Evolutionary conservation across 2,329 filamentous ascomycete species (phyloP).

Genomic region (Penicillium vulpinum): DNA sequence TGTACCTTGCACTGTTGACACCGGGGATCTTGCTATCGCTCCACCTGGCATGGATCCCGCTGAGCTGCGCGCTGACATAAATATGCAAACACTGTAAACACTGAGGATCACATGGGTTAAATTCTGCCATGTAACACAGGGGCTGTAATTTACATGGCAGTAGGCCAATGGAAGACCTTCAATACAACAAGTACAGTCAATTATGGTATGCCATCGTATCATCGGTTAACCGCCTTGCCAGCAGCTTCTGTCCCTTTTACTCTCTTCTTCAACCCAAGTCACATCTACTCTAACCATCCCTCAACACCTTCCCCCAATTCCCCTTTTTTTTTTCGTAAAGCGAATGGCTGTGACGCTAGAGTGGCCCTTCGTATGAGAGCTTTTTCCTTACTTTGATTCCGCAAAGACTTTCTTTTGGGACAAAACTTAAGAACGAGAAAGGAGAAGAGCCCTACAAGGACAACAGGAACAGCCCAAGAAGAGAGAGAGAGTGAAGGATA

Average conservation of each 20-base stretch:
- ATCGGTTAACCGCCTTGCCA: constrained; percentile 21
- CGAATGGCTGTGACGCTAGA: constrained; percentile 37
- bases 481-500: constrained; percentile 16
- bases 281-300: constrained; percentile 10
- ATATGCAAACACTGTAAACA: constrained; percentile 22
- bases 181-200: not conserved
- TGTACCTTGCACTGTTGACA: constrained; percentile 17
- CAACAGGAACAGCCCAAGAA: constrained; percentile 5
- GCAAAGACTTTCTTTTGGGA: constrained; percentile 22
- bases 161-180: not conserved
- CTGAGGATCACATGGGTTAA: constrained; percentile 20
- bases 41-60: constrained; percentile 33
- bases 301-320: constrained; percentile 21
- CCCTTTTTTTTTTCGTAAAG: constrained; percentile 38
- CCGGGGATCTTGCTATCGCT: constrained; percentile 17
- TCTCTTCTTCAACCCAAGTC: constrained; percentile 22
- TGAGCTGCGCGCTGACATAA: constrained; percentile 30
- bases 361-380: constrained; percentile 40
- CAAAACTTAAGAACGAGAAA: constrained; percentile 16
- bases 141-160: constrained; percentile 9
- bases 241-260: constrained; percentile 26
- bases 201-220: not conserved
- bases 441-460: constrained; percentile 16
- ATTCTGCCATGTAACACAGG: constrained; percentile 1
- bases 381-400: constrained; percentile 26